Base-by-base conservation (phyloP, 2,329 filamentous ascomycete species). In the Sclerotinia glacialis region DNA sequence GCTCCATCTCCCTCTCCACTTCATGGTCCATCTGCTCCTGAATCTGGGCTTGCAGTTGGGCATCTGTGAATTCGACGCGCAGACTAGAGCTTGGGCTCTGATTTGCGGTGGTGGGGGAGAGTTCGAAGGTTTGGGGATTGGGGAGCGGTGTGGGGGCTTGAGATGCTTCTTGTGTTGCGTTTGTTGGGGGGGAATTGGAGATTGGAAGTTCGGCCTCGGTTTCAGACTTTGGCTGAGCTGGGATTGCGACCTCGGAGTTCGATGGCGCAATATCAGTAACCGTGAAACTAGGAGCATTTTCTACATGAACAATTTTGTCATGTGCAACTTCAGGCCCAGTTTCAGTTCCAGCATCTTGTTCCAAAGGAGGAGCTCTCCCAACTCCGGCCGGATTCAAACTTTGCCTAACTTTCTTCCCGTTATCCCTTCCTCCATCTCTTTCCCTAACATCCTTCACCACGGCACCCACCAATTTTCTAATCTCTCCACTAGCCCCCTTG, bases 361-460 rank as follows among this genome's bases (percentile, higher is more conserved):
- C 56, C 7, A 47, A 42, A 16, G 23, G 55, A 44, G 55, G 23
- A 44, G 55, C 55, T 58, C 55, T 58, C 40, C 40, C 55, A 58
- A 28, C 40, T 7, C 28, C 42, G 46, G 40, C n/a, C 18, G 11
- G 21, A 14, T n/a, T n/a, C 11, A 2, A 11, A 12, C 40, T 42
- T n/a, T 21, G 23, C 11, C 18, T 26, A n/a, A 34, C 21, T 47
- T 31, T 47, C 5, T 34, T 59, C 1, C 42, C 42, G 3, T 26
- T 42, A 6, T 59, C 50, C 18, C 50, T 47, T 1, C 42, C 42
- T 12, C 42, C 56, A 6, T 59, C 50, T 12, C 50, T 47, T 18
- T 46, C 56, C 28, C 42, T 47, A n/a, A 59, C 56, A 59, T 59
- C 56, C 26, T 59, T 59, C 26, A 59, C 56, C 12, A 59, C 56